Evolutionary conservation across 73 alveolate genomes (phyloP).

Genomic region (Tetrahymena borealis): DNA sequence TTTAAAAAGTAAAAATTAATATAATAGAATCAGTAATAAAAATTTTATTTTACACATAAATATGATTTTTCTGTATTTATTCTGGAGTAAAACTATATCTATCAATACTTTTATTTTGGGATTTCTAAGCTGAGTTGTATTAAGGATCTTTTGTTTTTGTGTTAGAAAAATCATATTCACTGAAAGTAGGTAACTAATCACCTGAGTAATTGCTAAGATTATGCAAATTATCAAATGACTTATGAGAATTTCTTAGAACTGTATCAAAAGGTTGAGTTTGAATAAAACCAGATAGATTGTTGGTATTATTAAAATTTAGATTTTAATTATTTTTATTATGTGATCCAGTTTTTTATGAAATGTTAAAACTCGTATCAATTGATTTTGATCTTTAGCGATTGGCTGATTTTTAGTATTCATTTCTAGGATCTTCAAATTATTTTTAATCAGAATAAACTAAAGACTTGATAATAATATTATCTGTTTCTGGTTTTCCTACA

Average conservation of each 20-base stretch:
- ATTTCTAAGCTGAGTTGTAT: neutral
- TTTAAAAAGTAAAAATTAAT: neutral
- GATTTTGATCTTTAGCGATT: neutral
- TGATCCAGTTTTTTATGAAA: neutral
- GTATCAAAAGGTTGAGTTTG: neutral
- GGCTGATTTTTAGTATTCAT: neutral
- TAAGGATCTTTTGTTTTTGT: neutral
- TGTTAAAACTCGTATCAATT: neutral
- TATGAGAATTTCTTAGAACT: neutral
- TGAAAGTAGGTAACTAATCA: neutral
- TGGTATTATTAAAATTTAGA: neutral
- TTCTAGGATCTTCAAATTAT: neutral
- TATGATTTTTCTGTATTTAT: neutral
- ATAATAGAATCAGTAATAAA: neutral
- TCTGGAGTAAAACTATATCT: neutral
- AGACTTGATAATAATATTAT: neutral
- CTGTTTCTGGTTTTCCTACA: neutral
- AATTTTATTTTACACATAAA: neutral
- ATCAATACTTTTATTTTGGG: neutral
- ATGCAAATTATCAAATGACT: neutral
- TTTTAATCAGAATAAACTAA: neutral
- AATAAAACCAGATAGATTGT: neutral
- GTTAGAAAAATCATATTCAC: neutral
- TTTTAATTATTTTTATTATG: neutral
- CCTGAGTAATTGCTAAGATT: neutral